Conservation (phyloP, 495 filamentous ascomycete species). For the Talaromyces ruber region DNA sequence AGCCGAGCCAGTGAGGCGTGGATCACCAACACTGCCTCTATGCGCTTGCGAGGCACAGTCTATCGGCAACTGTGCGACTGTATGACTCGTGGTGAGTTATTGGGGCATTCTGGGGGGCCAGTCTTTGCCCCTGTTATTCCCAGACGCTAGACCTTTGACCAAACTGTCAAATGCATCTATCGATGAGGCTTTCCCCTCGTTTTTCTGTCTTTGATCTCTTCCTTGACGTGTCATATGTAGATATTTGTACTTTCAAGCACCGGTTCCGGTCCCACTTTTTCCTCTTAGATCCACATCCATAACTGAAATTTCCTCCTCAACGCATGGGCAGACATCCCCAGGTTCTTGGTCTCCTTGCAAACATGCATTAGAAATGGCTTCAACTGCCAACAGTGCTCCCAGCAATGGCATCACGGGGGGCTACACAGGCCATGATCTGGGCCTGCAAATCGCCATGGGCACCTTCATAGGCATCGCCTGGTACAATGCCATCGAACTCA, state of each 20-base stretch:
- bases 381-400: conserved; percentile 15
- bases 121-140: background rate
- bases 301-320: background rate
- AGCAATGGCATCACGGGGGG: conserved; percentile 37
- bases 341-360: background rate
- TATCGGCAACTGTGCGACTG: background rate
- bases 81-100: background rate
- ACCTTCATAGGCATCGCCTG: conserved; percentile 45
- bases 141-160: background rate
- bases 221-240: background rate
- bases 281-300: background rate
- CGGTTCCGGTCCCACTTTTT: background rate
- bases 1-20: background rate
- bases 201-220: background rate
- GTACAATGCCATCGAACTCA: conserved; percentile 48
- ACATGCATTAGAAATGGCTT: conserved; percentile 5
- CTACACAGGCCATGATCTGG: conserved; percentile 25
- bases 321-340: background rate
- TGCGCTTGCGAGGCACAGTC: background rate
- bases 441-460: conserved; percentile 40
- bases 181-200: background rate
- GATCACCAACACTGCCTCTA: background rate
- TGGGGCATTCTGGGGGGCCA: background rate
- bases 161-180: background rate
- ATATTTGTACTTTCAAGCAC: background rate